phyloP scores from a whole-genome alignment of 257 asterid species.

The Nyctanthes arbortristis region DNA sequence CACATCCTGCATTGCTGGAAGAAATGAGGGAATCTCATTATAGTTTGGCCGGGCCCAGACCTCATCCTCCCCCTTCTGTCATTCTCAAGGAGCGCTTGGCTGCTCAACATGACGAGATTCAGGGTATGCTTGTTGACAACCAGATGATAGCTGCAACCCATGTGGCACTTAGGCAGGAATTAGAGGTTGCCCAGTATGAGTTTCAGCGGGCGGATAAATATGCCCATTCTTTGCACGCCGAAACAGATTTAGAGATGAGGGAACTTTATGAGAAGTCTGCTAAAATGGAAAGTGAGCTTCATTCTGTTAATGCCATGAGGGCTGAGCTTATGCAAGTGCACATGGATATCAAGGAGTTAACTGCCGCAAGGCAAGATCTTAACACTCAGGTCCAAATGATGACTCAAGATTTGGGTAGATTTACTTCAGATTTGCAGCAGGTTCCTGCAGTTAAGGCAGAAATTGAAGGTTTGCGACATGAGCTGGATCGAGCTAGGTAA shows the following conservation, averaged over 20 bases:
- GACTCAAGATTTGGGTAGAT: conserved; percentile 82
- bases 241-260: conserved; percentile 62
- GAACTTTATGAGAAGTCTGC: conserved; percentile 73
- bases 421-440: conserved; percentile 72
- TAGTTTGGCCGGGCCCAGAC: conserved; percentile 58
- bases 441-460: conserved; percentile 80
- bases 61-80: conserved; percentile 67
- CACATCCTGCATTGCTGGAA: conserved; percentile 58
- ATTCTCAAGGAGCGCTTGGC: conserved; percentile 72
- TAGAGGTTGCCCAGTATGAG: conserved; percentile 71
- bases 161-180: conserved; percentile 83
- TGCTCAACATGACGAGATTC: conserved; percentile 80
- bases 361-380: conserved; percentile 72
- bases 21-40: conserved; percentile 71
- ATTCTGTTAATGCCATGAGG: conserved; percentile 64
- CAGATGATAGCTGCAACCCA: conserved; percentile 93
- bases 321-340: conserved; percentile 78
- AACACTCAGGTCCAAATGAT: conserved; percentile 69
- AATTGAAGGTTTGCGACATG: conserved; percentile 62
- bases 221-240: conserved; percentile 63
- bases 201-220: conserved; percentile 75
- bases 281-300: conserved; percentile 75
- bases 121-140: conserved; percentile 71
- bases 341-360: conserved; percentile 73
- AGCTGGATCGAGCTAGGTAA: conserved; percentile 80